These are phyloP conservation scores for Colletotrichum sp. DNA, from an alignment of 2,329 filamentous ascomycete species.

Conservation along the genomic window DNA sequence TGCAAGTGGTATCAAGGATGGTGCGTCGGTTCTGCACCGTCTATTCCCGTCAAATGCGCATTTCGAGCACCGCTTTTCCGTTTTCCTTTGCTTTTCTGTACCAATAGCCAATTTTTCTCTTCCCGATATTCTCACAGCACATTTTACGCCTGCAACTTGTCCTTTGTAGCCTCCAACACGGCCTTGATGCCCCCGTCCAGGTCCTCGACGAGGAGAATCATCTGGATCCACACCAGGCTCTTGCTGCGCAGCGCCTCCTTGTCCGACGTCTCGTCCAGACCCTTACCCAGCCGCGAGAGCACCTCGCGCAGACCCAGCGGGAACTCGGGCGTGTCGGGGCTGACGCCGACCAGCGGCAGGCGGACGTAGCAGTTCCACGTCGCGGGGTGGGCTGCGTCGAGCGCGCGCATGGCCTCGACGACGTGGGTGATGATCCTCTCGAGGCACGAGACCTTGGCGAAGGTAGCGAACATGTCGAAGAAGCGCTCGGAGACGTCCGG, in stretches of 20 bases:
- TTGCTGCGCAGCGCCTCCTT: conserved; percentile 51
- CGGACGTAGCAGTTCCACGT: conserved; percentile 75
- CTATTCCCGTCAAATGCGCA: conserved; percentile 10
- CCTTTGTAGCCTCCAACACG: conserved; percentile 59
- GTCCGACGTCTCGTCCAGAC: conserved; percentile 49
- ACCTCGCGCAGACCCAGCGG: conserved; percentile 71
- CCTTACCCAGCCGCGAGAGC: conserved; percentile 64
- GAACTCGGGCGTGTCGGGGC: conserved; percentile 70
- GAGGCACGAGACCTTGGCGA: conserved; percentile 69
- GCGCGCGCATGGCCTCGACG: conserved; percentile 64
- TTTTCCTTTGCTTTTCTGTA: background rate
- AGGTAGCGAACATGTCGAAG: conserved; percentile 79
- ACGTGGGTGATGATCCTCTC: conserved; percentile 76
- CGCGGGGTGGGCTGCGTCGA: conserved; percentile 64
- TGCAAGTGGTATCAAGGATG: conserved; percentile 19
- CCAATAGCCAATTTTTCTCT: background rate
- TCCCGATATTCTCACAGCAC: background rate
- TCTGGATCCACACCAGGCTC: conserved; percentile 58
- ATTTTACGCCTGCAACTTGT: conserved; percentile 29
- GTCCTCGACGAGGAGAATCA: conserved; percentile 50
- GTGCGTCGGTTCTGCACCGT: background rate
- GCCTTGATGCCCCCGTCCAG: conserved; percentile 61
- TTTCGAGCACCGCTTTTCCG: background rate
- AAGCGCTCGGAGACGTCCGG: conserved; percentile 73
- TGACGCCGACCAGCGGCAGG: conserved; percentile 71